phyloP scores from a whole-genome alignment of 495 filamentous ascomycete genomes.

The Penicillium alfredii region DNA sequence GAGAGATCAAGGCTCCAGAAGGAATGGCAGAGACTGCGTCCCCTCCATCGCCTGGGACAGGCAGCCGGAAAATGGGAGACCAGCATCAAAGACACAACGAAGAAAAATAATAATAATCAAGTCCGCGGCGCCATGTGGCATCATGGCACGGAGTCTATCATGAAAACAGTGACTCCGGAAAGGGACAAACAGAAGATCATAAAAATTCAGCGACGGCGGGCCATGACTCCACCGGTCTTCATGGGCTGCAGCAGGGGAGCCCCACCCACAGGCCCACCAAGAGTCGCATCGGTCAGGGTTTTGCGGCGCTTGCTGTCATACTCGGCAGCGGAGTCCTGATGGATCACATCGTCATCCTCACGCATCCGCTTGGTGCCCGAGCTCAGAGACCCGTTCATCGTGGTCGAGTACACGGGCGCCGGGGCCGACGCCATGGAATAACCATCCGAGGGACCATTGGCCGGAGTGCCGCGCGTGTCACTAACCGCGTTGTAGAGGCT shows the following conservation, averaged over 20 bases:
- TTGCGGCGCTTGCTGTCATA: slow-evolving; percentile 78
- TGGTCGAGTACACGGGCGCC: slow-evolving; percentile 47
- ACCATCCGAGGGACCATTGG: slow-evolving; percentile 64
- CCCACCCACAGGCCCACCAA: slow-evolving; percentile 42
- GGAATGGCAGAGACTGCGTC: no score
- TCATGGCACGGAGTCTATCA: slow-evolving; percentile 9
- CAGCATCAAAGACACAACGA: no score
- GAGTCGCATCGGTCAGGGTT: slow-evolving; percentile 59
- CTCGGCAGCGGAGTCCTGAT: slow-evolving; percentile 60
- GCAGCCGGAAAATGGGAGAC: no score
- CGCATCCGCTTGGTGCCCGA: slow-evolving; percentile 72
- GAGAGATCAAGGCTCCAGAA: no score
- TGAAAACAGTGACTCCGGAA: slow-evolving; percentile 10
- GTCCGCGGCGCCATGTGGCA: not conserved
- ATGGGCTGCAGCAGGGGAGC: slow-evolving; percentile 39
- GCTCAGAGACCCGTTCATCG: slow-evolving; percentile 61
- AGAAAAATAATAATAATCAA: no score
- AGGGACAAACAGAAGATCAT: not conserved
- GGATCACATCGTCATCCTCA: slow-evolving; percentile 66
- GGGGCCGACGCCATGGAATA: slow-evolving; percentile 57
- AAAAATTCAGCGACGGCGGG: slow-evolving; percentile 32
- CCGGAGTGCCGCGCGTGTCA: slow-evolving; percentile 63
- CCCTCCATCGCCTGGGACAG: no score
- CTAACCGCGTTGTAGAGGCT: slow-evolving; percentile 88
- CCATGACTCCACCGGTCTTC: slow-evolving; percentile 37